Conservation (phyloP, 1,139 yeast species). For the Zygosaccharomyces pseudobailii region DNA sequence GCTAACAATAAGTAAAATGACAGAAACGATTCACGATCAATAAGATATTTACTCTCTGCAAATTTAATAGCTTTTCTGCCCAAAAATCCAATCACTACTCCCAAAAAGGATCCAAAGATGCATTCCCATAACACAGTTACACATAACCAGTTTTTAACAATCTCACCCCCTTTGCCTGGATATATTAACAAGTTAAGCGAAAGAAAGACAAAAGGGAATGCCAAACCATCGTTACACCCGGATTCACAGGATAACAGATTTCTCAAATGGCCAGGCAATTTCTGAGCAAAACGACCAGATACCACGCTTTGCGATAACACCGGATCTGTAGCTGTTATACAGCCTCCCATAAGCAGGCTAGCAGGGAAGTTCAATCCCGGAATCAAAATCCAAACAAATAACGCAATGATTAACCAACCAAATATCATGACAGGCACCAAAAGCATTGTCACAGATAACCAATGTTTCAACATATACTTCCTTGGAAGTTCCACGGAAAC, state of each 20-base stretch:
- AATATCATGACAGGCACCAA: constrained; percentile 89
- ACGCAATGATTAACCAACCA: constrained; percentile 88
- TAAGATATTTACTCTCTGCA: constrained; percentile 69
- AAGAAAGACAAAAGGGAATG: constrained; percentile 86
- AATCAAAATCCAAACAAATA: constrained; percentile 77
- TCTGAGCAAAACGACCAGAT: constrained; percentile 95
- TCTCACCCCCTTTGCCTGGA: constrained; percentile 55
- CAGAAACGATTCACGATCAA: constrained; percentile 90
- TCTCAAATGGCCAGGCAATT: constrained; percentile 95
- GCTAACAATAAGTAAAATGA: constrained; percentile 87
- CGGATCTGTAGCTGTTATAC: constrained; percentile 97
- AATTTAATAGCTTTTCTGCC: constrained; percentile 61
- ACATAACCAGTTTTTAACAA: constrained; percentile 80
- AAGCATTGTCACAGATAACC: constrained; percentile 78
- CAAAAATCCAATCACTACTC: constrained; percentile 65
- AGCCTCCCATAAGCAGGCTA: constrained; percentile 78
- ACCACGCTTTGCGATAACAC: constrained; percentile 97
- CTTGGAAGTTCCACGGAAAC: constrained; percentile 96
- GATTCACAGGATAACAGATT: constrained; percentile 89
- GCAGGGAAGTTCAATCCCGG: constrained; percentile 79
- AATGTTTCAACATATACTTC: constrained; percentile 86
- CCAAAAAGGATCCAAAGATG: constrained; percentile 74
- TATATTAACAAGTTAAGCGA: constrained; percentile 66
- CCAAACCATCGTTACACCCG: constrained; percentile 98
- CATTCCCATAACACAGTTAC: constrained; percentile 84